phyloP scores from a whole-genome alignment of 208 protist genomes.

The Trypanosomatidae sp. region DNA sequence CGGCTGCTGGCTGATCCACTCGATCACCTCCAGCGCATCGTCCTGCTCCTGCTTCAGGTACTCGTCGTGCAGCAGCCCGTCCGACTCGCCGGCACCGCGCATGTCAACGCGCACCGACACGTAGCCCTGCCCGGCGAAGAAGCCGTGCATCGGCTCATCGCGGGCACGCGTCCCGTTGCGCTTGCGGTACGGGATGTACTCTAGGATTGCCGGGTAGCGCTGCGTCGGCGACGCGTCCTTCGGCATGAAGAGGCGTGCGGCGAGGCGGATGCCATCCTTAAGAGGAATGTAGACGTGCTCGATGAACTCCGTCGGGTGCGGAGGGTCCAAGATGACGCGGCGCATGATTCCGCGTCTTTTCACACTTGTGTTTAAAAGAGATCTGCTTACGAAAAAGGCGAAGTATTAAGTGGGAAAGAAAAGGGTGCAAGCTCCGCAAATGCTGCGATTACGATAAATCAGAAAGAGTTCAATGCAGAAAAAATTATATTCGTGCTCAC shows the following conservation, averaged over 20 bases:
- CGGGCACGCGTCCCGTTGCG: conserved; percentile 55
- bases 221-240: conserved; percentile 18
- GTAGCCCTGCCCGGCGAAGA: conserved; percentile 54
- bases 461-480: no score
- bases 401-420: no score
- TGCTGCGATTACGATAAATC: no score
- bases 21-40: conserved; percentile 63
- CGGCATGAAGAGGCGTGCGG: conserved; percentile 52
- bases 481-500: no score
- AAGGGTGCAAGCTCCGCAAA: no score
- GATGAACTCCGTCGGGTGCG: conserved; percentile 33
- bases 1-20: conserved; percentile 55
- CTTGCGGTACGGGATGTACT: conserved; percentile 76
- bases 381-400: no score
- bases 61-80: conserved; percentile 54
- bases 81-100: conserved; percentile 61
- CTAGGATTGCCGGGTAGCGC: conserved; percentile 49
- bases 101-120: conserved; percentile 64
- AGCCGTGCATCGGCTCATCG: conserved; percentile 75
- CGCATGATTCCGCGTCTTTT: no score
- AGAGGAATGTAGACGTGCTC: conserved; percentile 54
- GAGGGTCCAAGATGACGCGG: conserved; percentile 15
- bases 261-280: conserved; percentile 44
- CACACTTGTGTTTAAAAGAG: no score
- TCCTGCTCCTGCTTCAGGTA: conserved; percentile 65